Evolutionary conservation across 805 yeast species (phyloP), one percentile per base, ranked within the genome.

Genomic region (Isabelozyma gotoi): DNA sequence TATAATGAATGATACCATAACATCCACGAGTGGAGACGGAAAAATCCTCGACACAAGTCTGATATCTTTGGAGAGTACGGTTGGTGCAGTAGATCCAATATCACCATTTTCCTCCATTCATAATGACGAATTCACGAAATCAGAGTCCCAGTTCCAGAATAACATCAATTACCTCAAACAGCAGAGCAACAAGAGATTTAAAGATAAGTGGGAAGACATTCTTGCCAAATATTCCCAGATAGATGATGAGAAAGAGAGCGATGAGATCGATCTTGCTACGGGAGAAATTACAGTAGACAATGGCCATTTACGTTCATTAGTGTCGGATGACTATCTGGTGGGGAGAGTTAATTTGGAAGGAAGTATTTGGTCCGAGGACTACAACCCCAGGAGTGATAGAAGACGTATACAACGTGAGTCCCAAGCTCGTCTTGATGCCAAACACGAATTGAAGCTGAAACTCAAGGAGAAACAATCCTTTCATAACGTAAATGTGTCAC

Each of bases 251-350:
- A 68, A 68, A 14, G 82, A 81, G 41, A 84, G 86, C 32, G 90
- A 83, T 56, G 71, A 81, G 18, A 63, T 83, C n/a, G 90, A 87
- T 56, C 53, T 87, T 17, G 55, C 58, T 7, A 80, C 89, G 0
- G 91, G 92, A 0, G 70, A 76, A 43, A 76, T 87, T 1, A 59
- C 82, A 1, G 76, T 68, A 24, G 90, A 87, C 52, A 74, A 78
- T 41, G 96, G 96, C 2, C 95, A 87, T 60, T 52, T 87, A 17
- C 62, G 76, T 44, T 76, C 82, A 2, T 52, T 84, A 44, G 49
- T 45, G 3, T 36, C 41, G 5, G 41, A 32, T 6, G 39, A 36
- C 15, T 41, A 39, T 8, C 36, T n/a, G 12, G 33, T 44, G n/a
- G 43, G 40, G 32, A 52, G 45, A 10, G 44, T 39, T 11, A 43